Evolutionary conservation across 495 filamentous ascomycete species (phyloP), one percentile per base, ranked within the genome.

Genomic region (Penicillium subrubescens): DNA sequence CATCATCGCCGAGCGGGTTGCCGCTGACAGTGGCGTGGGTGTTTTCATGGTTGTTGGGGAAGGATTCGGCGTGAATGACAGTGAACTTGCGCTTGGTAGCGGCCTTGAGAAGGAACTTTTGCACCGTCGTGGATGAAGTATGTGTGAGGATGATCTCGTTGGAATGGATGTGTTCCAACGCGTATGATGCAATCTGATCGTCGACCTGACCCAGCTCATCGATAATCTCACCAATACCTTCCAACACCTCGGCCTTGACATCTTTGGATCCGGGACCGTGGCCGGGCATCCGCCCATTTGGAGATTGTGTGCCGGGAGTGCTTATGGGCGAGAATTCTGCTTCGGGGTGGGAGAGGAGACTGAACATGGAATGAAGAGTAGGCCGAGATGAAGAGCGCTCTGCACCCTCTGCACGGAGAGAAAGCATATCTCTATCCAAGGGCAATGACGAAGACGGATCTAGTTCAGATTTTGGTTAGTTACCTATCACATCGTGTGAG

Each of bases 171-270:
- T 96, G 90, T 23, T 96, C 91, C 52, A 93, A 87, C 7, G 93
- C 90, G 66, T 92, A 92, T 25, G 84, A 86, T 4, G 93, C 90
- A 63, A 97, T 94, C 74, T 95, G 92, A 66, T 94, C 91, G 74
- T 96, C 93, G 15, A 91, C 91, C 73, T 94, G 90, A 50, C 86
- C 87, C 48, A 97, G 84, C 74, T 97, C 94, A 69, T 97, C 94
- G 71, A 93, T 90, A 37, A 97, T 91, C 74, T 97, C 94, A 64
- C 89, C 84, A 62, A 97, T 93, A 25, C 92, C 93, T 70, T 92
- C 90, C 62, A 94, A 83, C 3, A 97, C 90, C 74, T 97, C 93
- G n/a, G 90, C 91, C 60, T 90, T 90, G 44, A 97, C 81, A 62
- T 94, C 88, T 72, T 82, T 80, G 63, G 67, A 70, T 15, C 53